Base-by-base conservation (phyloP, 148 eudicot species). In the Mesembryanthemum crystallinum region DNA sequence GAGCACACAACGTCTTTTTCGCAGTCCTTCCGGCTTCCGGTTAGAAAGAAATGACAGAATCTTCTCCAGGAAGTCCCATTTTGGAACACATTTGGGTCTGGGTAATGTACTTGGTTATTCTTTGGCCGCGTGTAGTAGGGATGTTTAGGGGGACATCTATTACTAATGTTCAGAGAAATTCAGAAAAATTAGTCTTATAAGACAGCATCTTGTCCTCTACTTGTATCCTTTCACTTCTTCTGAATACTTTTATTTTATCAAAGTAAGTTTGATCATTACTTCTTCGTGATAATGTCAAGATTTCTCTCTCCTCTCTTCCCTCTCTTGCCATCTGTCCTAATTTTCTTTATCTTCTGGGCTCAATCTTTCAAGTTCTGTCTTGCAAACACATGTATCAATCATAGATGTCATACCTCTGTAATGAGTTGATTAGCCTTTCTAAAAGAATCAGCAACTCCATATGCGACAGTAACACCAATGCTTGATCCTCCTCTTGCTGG, bases 401-500 rank as follows among this genome's bases (percentile, higher is more conserved):
- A 66, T 47, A 12, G 47, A 49, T 51, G 55, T 66, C 72, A 73
- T 84, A 89, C 98, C 87, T 89, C 92, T 33, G 88, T 79, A 76
- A 93, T 81, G 11, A 93, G 78, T 64, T 54, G 85, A 51, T 84
- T 82, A 69, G 93, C 94, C 74, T 88, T 93, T 49, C 30, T 64
- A 20, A 89, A 84, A 74, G 92, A 71, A 87, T 93, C 94, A 76
- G 82, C 68, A 79, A 83, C 91, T 58, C 98, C 98, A 79, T 93
- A 93, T 42, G 94, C 98, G 79, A 93, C 98, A 54, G 83, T 79
- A 61, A 93, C 98, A 74, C 98, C 98, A 42, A 93, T 91, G 81
- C 98, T 93, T 80, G 98, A 93, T 78, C 96, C 98, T 78, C 96
- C 98, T 87, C 85, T 85, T n/a, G 96, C 85, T 74, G 98, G 98